Evolutionary conservation across 139 green algal species (phyloP).

Genomic region (Gonium pectorale): DNA sequence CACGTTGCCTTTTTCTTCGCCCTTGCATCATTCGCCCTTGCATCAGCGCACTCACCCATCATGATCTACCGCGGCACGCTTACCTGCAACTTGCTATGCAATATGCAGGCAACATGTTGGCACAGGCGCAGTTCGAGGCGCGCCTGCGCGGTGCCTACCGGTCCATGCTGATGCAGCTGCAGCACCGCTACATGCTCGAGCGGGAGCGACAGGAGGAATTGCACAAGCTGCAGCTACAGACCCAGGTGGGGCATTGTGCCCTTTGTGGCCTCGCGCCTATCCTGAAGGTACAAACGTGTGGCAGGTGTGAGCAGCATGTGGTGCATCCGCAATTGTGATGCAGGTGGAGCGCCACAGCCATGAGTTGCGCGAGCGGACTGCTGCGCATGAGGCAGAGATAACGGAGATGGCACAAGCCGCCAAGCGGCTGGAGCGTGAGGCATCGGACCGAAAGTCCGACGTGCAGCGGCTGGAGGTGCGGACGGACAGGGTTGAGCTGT

Average conservation of each 20-base stretch:
- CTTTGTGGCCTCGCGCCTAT: no score
- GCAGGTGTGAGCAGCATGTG: no score
- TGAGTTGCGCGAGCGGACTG: neutral
- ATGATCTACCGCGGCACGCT: neutral
- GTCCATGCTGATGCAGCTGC: constrained; percentile 40
- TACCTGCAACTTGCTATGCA: neutral
- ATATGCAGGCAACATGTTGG: neutral
- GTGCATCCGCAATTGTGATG: no score
- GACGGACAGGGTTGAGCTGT: no score
- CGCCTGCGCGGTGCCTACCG: constrained; percentile 28
- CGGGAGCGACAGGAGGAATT: constrained; percentile 23
- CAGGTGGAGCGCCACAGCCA: neutral
- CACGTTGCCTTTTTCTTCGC: no score
- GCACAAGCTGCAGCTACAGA: constrained; percentile 3
- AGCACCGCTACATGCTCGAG: constrained; percentile 28
- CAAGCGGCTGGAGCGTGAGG: constrained; percentile 14
- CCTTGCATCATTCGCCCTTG: no score
- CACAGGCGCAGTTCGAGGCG: constrained; percentile 10
- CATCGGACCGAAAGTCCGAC: neutral
- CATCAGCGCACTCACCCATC: no score
- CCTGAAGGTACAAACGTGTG: no score
- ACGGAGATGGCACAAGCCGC: neutral
- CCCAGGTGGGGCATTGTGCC: neutral
- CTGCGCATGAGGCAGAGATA: neutral
- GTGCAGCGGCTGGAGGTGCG: constrained; percentile 41